A percentile compares a stretch with the other conserved stretches of the same genome.
Evolutionary conservation across 768 basidiomycete species (phyloP).

Genomic region (Rickenella mellea): DNA sequence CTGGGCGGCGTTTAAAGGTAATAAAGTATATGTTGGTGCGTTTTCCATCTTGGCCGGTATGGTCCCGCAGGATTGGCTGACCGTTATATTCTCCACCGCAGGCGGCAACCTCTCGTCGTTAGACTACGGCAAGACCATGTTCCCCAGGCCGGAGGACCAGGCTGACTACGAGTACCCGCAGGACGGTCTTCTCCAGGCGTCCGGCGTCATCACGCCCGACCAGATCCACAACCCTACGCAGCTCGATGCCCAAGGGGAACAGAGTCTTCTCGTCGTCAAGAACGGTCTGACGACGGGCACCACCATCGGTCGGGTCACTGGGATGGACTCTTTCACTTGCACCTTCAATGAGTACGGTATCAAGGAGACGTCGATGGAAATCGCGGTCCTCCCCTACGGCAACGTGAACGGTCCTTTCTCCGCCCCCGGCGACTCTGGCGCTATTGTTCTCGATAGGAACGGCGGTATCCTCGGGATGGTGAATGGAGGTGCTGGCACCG

Average conservation of each 20-base stretch:
- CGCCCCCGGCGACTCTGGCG: slow-evolving; percentile 19
- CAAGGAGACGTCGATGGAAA: slow-evolving; percentile 8
- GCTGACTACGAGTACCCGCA: slow-evolving; percentile 14
- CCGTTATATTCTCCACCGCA: neutral
- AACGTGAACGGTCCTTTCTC: slow-evolving; percentile 14
- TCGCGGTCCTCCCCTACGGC: slow-evolving; percentile 12
- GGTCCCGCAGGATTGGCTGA: no score
- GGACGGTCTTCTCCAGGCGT: slow-evolving; percentile 12
- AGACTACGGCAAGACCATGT: slow-evolving; percentile 7
- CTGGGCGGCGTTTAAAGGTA: slow-evolving; percentile 24
- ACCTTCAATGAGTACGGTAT: slow-evolving; percentile 3
- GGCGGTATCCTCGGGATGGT: slow-evolving; percentile 21
- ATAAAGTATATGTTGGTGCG: slow-evolving; percentile 13
- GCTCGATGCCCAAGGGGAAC: slow-evolving; percentile 12
- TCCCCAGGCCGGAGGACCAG: slow-evolving; percentile 6
- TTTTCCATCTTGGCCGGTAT: slow-evolving; percentile 2
- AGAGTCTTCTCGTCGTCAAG: slow-evolving; percentile 16
- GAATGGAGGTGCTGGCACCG: slow-evolving; percentile 16
- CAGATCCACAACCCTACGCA: slow-evolving; percentile 14
- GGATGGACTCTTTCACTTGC: slow-evolving; percentile 13
- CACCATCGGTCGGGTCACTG: slow-evolving; percentile 17
- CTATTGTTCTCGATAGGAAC: slow-evolving; percentile 14
- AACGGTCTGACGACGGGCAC: slow-evolving; percentile 14
- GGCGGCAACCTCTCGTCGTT: slow-evolving; percentile 5
- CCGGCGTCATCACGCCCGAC: slow-evolving; percentile 10